Conservation (phyloP, 78 protist species). For the Dictyostelium firmibasis region DNA sequence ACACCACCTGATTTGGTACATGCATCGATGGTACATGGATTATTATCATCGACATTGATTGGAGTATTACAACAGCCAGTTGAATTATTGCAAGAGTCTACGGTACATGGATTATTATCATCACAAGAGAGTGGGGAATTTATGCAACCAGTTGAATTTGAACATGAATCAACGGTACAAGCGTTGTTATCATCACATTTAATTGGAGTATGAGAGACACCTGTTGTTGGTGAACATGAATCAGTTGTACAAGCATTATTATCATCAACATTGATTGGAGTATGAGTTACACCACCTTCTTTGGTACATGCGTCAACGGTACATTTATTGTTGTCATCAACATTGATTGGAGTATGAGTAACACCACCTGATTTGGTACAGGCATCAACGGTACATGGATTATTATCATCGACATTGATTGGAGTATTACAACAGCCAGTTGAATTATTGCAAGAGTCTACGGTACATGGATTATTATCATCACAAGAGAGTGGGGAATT, state of each 20-base stretch:
- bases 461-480: conserved; percentile 64
- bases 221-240: not conserved
- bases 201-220: not conserved
- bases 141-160: not conserved
- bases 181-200: conserved; percentile 33
- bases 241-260: not conserved
- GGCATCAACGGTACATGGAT: conserved; percentile 49
- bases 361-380: conserved; percentile 7
- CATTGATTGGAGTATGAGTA: not conserved
- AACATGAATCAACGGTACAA: not conserved
- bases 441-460: not conserved
- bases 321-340: conserved; percentile 24
- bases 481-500: conserved; percentile 33
- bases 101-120: too few relatives aligned
- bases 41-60: not conserved
- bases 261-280: not conserved
- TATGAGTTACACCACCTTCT: not conserved
- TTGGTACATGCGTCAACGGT: not conserved
- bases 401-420: conserved; percentile 33
- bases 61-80: conserved; percentile 34
- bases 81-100: not conserved
- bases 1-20: not conserved
- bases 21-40: conserved; percentile 17
- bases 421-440: not conserved
- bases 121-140: not conserved